phyloP scores from a whole-genome alignment of 345 rosid species.

The Gossypium stocksii region DNA sequence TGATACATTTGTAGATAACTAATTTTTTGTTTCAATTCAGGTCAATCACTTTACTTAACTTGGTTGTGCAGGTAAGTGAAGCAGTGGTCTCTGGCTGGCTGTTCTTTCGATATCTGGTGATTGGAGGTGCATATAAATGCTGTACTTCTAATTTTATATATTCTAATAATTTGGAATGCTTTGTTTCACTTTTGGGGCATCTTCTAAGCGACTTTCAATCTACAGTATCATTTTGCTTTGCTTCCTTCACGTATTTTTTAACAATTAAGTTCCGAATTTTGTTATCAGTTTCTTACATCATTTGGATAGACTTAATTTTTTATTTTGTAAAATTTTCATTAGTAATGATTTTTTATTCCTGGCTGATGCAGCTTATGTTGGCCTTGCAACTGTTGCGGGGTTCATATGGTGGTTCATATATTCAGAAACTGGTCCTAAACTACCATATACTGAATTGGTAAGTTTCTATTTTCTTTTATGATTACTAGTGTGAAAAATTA shows the following conservation, averaged over 20 bases:
- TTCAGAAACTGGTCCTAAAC: conserved; percentile 79
- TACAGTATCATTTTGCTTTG: conserved; percentile 4
- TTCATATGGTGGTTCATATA: conserved; percentile 97
- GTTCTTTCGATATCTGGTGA: conserved; percentile 94
- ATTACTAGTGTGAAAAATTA: not conserved
- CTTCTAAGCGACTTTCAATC: conserved; percentile 6
- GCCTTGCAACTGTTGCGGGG: conserved; percentile 97
- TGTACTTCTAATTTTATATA: not conserved
- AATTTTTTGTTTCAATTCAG: conserved; percentile 9
- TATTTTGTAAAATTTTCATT: not conserved
- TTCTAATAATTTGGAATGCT: conserved; percentile 5
- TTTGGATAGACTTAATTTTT: not conserved
- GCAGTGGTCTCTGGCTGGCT: conserved; percentile 98
- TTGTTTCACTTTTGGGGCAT: not conserved
- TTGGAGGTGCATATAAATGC: conserved; percentile 67
- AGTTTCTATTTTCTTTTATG: conserved; percentile 20
- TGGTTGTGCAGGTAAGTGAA: conserved; percentile 72
- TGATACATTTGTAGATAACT: not conserved
- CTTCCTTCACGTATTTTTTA: not conserved
- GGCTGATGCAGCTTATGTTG: conserved; percentile 81
- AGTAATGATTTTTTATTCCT: not conserved
- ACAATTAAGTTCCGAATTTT: not conserved
- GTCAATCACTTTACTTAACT: not conserved
- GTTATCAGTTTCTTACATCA: not conserved
- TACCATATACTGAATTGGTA: conserved; percentile 86